Percentiles rank a stretch among this genome's conserved stretches.
phyloP scores from a whole-genome alignment of 176 grass and related monocot genomes.

The Carex myosuroides region DNA sequence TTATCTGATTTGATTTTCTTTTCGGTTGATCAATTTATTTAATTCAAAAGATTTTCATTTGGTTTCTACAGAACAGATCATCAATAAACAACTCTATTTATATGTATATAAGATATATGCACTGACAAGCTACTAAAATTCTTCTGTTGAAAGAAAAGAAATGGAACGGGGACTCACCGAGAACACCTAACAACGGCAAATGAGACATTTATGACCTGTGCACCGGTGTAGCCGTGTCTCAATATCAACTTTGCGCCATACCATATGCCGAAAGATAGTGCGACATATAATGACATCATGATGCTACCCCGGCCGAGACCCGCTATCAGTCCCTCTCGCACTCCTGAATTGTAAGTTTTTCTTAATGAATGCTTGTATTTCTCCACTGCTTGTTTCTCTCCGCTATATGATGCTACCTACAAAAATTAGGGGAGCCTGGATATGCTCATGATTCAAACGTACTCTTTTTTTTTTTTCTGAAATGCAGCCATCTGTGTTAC shows the following conservation, averaged over 20 bases:
- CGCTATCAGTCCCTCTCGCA: slow-evolving; percentile 49
- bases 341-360: slow-evolving; percentile 43
- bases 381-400: slow-evolving; percentile 43
- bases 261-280: slow-evolving; percentile 58
- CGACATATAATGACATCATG: slow-evolving; percentile 49
- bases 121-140: not conserved
- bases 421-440: not conserved
- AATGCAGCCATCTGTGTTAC: too few species aligned
- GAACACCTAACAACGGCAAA: slow-evolving; percentile 35
- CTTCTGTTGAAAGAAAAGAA: not conserved
- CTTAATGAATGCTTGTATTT: slow-evolving; percentile 41
- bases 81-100: not conserved
- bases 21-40: too few species aligned
- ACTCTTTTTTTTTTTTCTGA: too few species aligned
- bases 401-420: slow-evolving; percentile 68
- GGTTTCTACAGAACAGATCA: not conserved
- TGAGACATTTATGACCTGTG: slow-evolving; percentile 56
- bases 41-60: not conserved
- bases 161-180: not conserved
- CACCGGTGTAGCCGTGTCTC: slow-evolving; percentile 44
- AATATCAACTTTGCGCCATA: slow-evolving; percentile 73
- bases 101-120: not conserved
- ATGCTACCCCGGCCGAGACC: slow-evolving; percentile 48
- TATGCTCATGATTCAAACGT: too few species aligned
- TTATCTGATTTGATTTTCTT: too few species aligned